Conservation (phyloP, 192 early-diverging fungal genomes). For the Backusella luteola region DNA sequence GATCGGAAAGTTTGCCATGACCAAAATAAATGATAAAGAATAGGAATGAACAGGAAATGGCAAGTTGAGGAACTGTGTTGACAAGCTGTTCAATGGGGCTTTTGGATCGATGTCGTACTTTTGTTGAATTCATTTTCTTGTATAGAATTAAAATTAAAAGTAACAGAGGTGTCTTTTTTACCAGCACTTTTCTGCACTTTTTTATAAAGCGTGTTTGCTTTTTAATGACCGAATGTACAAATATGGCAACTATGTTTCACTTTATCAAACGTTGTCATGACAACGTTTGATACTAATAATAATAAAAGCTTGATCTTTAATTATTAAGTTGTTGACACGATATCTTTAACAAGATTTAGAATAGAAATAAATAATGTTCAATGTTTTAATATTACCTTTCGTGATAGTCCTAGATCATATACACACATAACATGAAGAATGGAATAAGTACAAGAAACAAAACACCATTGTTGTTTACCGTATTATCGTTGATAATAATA, state of each 20-base stretch:
- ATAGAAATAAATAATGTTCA: no score
- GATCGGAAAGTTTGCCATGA: neutral
- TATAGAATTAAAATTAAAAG: neutral
- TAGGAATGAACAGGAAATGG: neutral
- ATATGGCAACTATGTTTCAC: neutral
- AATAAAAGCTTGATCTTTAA: no score
- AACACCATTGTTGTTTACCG: neutral
- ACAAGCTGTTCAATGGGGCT: neutral
- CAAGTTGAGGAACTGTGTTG: constrained; percentile 8
- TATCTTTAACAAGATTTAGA: no score
- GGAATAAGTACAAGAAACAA: no score
- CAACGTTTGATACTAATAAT: neutral
- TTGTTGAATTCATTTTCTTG: neutral
- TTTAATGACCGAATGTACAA: neutral
- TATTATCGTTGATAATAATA: no score
- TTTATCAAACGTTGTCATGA: neutral
- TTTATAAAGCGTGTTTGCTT: neutral
- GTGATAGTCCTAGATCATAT: no score
- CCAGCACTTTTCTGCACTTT: neutral
- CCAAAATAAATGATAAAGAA: neutral
- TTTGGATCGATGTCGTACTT: neutral
- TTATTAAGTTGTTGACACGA: no score
- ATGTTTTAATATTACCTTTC: no score
- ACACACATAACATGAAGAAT: no score
- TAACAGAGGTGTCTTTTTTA: neutral